phyloP scores from a whole-genome alignment of 176 grass and related monocot genomes.

The Triticum turgidum region DNA sequence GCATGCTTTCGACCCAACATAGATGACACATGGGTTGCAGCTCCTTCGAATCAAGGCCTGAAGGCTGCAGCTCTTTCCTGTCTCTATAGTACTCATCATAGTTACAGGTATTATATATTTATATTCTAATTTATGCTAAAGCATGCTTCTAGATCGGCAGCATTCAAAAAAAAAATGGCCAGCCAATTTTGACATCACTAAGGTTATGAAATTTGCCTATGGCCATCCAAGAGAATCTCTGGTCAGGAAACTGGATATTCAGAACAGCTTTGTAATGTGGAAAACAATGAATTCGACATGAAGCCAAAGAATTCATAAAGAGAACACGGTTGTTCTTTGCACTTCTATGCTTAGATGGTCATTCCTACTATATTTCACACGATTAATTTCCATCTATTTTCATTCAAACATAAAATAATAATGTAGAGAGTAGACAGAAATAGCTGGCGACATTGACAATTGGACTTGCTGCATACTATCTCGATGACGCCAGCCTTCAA shows the following conservation, averaged over 20 bases:
- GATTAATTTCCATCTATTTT: not conserved
- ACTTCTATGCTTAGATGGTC: not conserved
- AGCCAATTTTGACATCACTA: not conserved
- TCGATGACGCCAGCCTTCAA: not conserved
- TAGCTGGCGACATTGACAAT: not conserved
- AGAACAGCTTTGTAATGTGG: constrained; percentile 5
- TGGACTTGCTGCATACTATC: constrained; percentile 4
- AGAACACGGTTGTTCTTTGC: not conserved
- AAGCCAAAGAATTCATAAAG: not conserved
- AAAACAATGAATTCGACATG: not conserved
- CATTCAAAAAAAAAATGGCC: constrained; percentile 5
- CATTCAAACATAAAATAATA: not conserved
- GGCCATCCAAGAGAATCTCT: not conserved
- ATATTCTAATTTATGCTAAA: constrained; percentile 28
- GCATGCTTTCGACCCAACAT: constrained; percentile 7
- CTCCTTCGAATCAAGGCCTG: constrained; percentile 3
- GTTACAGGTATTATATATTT: constrained; percentile 4
- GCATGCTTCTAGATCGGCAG: constrained; percentile 23
- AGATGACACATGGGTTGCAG: constrained; percentile 10
- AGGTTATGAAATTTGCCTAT: not conserved
- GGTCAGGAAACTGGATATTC: not conserved
- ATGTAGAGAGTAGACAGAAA: constrained; percentile 1
- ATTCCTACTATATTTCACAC: constrained; percentile 7
- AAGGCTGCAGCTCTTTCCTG: not conserved
- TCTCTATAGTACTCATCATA: constrained; percentile 4